Conservation (phyloP, 2,329 filamentous ascomycete genomes). For the Chaetomiaceae sp. region DNA sequence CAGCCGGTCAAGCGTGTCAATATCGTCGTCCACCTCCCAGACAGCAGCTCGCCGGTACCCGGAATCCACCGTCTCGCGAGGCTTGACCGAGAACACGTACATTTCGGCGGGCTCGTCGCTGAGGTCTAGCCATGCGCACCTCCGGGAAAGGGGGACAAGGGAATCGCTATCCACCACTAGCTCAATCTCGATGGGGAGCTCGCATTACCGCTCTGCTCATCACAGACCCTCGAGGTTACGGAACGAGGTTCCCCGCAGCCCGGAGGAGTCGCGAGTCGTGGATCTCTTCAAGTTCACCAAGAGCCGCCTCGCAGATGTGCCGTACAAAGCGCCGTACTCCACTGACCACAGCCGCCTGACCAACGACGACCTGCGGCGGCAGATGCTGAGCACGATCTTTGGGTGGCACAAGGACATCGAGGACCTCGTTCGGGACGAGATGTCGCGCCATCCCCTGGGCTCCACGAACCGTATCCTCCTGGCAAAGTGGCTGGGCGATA, state of each 20-base stretch:
- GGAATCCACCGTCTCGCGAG: slow-evolving; percentile 49
- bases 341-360: slow-evolving; percentile 58
- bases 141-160: slow-evolving; percentile 29
- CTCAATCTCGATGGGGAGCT: slow-evolving; percentile 48
- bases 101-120: slow-evolving; percentile 63
- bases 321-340: slow-evolving; percentile 66
- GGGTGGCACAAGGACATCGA: slow-evolving; percentile 87
- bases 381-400: slow-evolving; percentile 93
- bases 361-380: slow-evolving; percentile 74
- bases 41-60: slow-evolving; percentile 42
- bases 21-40: slow-evolving; percentile 52
- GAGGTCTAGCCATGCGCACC: slow-evolving; percentile 34
- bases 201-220: slow-evolving; percentile 39
- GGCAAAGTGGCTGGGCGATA: slow-evolving; percentile 87
- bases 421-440: slow-evolving; percentile 77
- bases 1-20: slow-evolving; percentile 54
- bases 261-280: slow-evolving; percentile 64
- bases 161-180: slow-evolving; percentile 56
- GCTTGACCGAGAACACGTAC: slow-evolving; percentile 60
- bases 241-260: slow-evolving; percentile 75
- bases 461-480: slow-evolving; percentile 78
- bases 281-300: slow-evolving; percentile 87
- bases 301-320: slow-evolving; percentile 74
- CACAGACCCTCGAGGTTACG: slow-evolving; percentile 65
- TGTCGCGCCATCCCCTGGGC: slow-evolving; percentile 66